Evolutionary conservation across 1,284 basidiomycete genomes (phyloP).

Genomic region (Tetrapyrgos nigripes): DNA sequence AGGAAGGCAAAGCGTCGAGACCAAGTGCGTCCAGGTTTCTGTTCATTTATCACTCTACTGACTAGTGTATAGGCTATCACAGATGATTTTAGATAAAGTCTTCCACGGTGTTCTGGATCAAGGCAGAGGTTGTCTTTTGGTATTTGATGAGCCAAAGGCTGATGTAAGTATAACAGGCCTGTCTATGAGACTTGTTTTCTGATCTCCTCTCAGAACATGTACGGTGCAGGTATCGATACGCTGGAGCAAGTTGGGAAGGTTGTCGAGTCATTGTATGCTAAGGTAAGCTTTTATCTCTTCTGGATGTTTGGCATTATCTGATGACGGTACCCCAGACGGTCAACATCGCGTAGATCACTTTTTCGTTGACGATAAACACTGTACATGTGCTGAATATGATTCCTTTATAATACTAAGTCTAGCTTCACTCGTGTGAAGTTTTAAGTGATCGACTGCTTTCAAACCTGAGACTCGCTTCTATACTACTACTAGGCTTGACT

Average conservation of each 20-base stretch:
- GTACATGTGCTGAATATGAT: conserved; percentile 35
- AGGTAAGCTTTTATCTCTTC: conserved; percentile 59
- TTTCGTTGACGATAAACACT: conserved; percentile 51
- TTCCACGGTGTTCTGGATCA: conserved; percentile 96
- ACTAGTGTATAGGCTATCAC: conserved; percentile 70
- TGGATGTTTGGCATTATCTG: conserved; percentile 4
- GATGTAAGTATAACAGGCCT: conserved; percentile 63
- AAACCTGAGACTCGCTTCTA: no score
- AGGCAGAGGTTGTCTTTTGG: conserved; percentile 89
- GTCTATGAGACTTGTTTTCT: not conserved
- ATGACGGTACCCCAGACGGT: conserved; percentile 41
- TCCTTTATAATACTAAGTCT: not conserved
- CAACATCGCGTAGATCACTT: conserved; percentile 47
- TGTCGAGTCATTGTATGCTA: conserved; percentile 90
- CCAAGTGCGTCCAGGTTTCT: conserved; percentile 68
- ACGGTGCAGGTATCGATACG: conserved; percentile 88
- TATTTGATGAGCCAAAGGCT: conserved; percentile 85
- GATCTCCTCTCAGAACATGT: conserved; percentile 67
- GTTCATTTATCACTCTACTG: not conserved
- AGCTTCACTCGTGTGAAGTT: no score
- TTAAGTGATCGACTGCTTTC: no score
- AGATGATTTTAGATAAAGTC: conserved; percentile 98
- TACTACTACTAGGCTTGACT: no score
- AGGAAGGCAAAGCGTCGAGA: conserved; percentile 91
- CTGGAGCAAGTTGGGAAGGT: conserved; percentile 92